These are phyloP conservation scores for Penicillium ucsense DNA, from an alignment of 495 filamentous ascomycete species.

Conservation along the genomic window DNA sequence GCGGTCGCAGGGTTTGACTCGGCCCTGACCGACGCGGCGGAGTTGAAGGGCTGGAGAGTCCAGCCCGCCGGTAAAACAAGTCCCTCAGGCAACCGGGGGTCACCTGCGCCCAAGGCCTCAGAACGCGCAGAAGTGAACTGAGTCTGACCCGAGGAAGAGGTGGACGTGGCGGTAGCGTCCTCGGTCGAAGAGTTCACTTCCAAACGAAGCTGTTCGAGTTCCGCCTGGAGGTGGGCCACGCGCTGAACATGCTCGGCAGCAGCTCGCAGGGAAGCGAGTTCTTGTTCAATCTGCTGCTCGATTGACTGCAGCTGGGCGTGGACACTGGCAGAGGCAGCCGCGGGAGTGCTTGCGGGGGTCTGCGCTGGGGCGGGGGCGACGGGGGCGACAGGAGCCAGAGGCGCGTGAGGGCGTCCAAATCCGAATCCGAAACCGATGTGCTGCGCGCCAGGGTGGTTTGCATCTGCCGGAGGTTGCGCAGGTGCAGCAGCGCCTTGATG, in stretches of 20 bases:
- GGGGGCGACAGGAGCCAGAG: constrained; percentile 8
- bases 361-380: constrained; percentile 6
- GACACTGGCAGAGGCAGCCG: constrained; percentile 20
- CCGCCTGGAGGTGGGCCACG: constrained; percentile 48
- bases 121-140: constrained; percentile 2
- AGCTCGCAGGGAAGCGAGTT: constrained; percentile 45
- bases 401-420: constrained; percentile 29
- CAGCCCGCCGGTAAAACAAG: constrained; percentile 66
- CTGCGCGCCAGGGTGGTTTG: constrained; percentile 20
- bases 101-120: constrained; percentile 49
- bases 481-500: constrained; percentile 29
- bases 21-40: constrained; percentile 21
- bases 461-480: constrained; percentile 23
- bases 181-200: constrained; percentile 20
- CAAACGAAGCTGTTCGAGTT: constrained; percentile 52
- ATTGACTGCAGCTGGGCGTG: constrained; percentile 51
- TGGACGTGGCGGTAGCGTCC: constrained; percentile 11
- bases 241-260: constrained; percentile 47
- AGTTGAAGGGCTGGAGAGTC: constrained; percentile 60
- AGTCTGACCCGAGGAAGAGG: constrained; percentile 9
- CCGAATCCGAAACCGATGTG: constrained; percentile 39
- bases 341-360: constrained; percentile 1
- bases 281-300: constrained; percentile 56
- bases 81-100: constrained; percentile 61
- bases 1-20: too few species aligned